Base-by-base conservation (phyloP, 176 grass and related monocot genomes). In the Avena insularis region DNA sequence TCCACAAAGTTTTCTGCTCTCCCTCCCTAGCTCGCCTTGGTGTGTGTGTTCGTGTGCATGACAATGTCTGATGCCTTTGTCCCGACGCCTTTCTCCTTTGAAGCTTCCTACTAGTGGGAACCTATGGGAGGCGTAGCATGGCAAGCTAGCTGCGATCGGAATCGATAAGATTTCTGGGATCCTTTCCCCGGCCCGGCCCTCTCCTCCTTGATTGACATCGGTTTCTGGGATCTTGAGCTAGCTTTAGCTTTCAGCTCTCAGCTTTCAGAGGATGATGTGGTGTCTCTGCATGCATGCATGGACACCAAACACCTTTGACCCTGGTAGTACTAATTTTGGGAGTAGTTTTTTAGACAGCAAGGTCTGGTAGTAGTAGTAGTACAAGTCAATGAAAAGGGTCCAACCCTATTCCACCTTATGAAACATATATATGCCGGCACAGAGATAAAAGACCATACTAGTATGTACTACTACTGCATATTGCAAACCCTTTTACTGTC, bases 211-310 rank as follows among this genome's bases (percentile, higher is more conserved):
- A 86, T 83, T 92, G 90, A 79, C 90, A 82, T 83, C 83, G 64
- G 66, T 91, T 89, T 91, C 86, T 88, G 86, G 90, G 90, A 88
- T 91, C 90, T 88, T 86, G 86, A 58, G 86, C 86, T 65, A 13
- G 54, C 83, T 85, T 88, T 85, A 8, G 64, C 64, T 67, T 17
- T 67, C 38, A 43, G 40, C 40, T 43, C 8, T 43, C 40, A 43
- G 40, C 40, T 43, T 43, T 43, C 40, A 8, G 40, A 43, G 40
- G 40, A 7, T 43, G 40, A 7, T 43, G 40, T 43, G 40, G 40
- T 48, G 46, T 48, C 46, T 48, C 46, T 62, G 51, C 74, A 87
- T 65, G 51, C 74, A 87, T 65, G 86, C 88, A 90, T 83, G 55
- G 79, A 72, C 78, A 36, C 84, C 79, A 13, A 73, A 72, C 55